Conservation (phyloP, 768 basidiomycete species). For the Phlebiopsis flavidoalba region DNA sequence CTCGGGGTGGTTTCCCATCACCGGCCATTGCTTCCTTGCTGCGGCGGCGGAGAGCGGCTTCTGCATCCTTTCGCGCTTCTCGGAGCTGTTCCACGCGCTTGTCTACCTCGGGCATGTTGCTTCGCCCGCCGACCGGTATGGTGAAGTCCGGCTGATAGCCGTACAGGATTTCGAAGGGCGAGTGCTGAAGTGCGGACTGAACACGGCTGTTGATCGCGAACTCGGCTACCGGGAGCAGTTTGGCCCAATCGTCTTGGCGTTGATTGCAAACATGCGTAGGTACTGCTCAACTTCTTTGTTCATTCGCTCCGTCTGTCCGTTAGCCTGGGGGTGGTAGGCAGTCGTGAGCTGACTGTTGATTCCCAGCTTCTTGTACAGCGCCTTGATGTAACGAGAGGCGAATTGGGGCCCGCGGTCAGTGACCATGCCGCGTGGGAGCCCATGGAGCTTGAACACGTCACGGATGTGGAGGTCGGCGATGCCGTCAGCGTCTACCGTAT, state of each 20-base stretch:
- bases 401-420: constrained; percentile 22
- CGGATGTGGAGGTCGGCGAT: constrained; percentile 13
- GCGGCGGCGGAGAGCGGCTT: constrained; percentile 19
- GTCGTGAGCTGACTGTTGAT: constrained; percentile 32
- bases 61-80: constrained; percentile 9
- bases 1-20: background rate
- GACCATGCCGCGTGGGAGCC: constrained; percentile 8
- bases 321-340: constrained; percentile 39
- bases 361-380: constrained; percentile 25
- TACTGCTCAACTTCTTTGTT: constrained; percentile 38
- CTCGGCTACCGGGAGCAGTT: constrained; percentile 27
- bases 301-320: constrained; percentile 36
- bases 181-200: constrained; percentile 22
- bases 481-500: constrained; percentile 17
- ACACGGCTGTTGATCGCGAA: constrained; percentile 30
- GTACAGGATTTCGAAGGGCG: constrained; percentile 29
- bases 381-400: constrained; percentile 26
- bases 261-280: constrained; percentile 29
- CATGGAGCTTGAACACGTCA: constrained; percentile 12
- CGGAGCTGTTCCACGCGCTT: constrained; percentile 18
- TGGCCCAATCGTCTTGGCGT: constrained; percentile 30
- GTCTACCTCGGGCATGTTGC: constrained; percentile 11
- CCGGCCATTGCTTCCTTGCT: constrained; percentile 21
- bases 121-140: background rate
- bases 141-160: constrained; percentile 19